Conservation (phyloP, 177 flowering plant species). For the Vitis hybrid region DNA sequence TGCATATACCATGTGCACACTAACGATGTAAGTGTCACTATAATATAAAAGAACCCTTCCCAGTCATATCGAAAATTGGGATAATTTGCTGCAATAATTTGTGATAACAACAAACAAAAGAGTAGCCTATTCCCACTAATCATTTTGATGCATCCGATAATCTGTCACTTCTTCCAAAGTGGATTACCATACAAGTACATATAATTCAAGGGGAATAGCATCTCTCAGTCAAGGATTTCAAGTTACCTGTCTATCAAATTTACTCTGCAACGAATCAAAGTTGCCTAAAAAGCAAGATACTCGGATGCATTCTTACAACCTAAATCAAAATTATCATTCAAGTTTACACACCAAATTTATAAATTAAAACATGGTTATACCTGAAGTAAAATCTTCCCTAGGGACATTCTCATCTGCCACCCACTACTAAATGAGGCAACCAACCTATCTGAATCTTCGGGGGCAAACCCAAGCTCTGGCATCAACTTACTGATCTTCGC, state of each 20-base stretch:
- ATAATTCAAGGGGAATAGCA: too few relatives aligned
- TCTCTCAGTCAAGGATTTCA: too few relatives aligned
- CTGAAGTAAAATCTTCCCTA: conserved; percentile 95
- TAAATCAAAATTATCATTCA: neutral
- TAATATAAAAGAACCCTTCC: neutral
- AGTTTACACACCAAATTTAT: neutral
- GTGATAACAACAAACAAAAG: neutral
- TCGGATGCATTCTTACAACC: neutral
- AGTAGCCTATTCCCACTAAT: neutral
- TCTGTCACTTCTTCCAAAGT: neutral
- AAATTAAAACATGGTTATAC: conserved; percentile 28
- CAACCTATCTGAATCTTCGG: conserved; percentile 84
- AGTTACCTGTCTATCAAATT: too few relatives aligned
- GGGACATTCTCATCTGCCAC: conserved; percentile 99
- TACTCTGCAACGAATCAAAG: too few relatives aligned
- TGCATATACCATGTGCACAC: neutral
- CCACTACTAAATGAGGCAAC: conserved; percentile 95
- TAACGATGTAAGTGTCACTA: neutral
- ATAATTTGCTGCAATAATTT: neutral
- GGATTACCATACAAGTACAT: neutral
- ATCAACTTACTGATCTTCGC: conserved; percentile 84
- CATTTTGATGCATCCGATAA: neutral
- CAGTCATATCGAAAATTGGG: neutral
- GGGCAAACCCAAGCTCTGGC: conserved; percentile 88
- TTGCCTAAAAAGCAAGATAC: too few relatives aligned